Evolutionary conservation across 148 eudicot species (phyloP).

Genomic region (Persicaria maculosa): DNA sequence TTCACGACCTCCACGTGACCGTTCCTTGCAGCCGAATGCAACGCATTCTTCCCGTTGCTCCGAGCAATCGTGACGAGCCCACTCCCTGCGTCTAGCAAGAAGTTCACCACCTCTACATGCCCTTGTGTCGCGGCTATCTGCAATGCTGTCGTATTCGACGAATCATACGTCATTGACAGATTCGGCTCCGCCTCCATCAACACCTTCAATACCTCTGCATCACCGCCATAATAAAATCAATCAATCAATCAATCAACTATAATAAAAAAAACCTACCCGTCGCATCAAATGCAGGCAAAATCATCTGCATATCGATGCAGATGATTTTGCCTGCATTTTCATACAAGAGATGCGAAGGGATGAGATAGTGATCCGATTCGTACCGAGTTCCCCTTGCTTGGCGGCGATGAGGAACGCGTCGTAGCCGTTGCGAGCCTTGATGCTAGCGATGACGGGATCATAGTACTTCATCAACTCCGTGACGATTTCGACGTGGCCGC

Average conservation of each 20-base stretch:
- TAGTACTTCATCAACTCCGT: constrained; percentile 31
- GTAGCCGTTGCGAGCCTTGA: constrained; percentile 41
- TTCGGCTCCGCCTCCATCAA: constrained; percentile 80
- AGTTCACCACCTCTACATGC: constrained; percentile 59
- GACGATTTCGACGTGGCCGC: constrained; percentile 33
- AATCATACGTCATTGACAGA: constrained; percentile 80
- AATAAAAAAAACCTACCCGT: too few relatives aligned
- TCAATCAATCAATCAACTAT: background rate
- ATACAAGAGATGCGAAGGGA: too few relatives aligned
- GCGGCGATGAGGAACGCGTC: constrained; percentile 57
- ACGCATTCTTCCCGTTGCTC: constrained; percentile 83
- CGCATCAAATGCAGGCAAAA: too few relatives aligned
- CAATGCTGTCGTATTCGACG: constrained; percentile 74
- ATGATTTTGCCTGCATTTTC: too few relatives aligned
- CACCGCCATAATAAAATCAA: background rate
- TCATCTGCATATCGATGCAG: too few relatives aligned
- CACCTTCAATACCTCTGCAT: constrained; percentile 53
- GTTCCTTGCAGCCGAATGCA: constrained; percentile 83
- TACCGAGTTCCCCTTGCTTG: constrained; percentile 47
- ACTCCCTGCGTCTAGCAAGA: constrained; percentile 57
- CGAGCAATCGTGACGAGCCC: constrained; percentile 65
- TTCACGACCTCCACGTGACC: constrained; percentile 68
- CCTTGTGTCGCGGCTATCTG: constrained; percentile 91
- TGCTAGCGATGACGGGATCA: constrained; percentile 31
- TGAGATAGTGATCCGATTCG: too few relatives aligned